Conservation (phyloP, 768 basidiomycete genomes). For the Mrakia gelida region DNA sequence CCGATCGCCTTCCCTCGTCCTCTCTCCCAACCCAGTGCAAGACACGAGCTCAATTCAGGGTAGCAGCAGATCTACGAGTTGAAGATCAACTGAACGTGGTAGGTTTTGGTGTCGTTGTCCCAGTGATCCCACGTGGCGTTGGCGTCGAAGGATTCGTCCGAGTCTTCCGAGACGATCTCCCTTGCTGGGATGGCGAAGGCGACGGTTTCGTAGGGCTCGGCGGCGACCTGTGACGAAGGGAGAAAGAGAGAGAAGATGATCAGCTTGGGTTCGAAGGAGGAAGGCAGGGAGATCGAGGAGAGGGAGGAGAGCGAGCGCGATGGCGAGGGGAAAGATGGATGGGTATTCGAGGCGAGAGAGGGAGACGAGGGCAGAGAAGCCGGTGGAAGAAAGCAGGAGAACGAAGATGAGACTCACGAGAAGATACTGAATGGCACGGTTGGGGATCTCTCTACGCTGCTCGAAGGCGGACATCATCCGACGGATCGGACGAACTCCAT, state of each 20-base stretch:
- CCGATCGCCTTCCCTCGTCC: too few species aligned
- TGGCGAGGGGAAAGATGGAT: too few species aligned
- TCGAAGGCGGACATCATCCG: conserved; percentile 99
- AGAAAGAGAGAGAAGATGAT: not conserved
- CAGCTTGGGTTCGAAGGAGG: not conserved
- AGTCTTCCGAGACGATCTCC: conserved; percentile 60
- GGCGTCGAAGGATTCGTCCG: conserved; percentile 58
- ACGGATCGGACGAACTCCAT: conserved; percentile 73
- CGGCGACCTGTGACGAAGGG: conserved; percentile 66
- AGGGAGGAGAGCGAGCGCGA: too few species aligned
- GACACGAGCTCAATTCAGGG: too few species aligned
- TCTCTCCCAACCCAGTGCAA: too few species aligned
- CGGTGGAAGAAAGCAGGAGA: not conserved
- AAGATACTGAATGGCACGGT: conserved; percentile 94
- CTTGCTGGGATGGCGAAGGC: conserved; percentile 97
- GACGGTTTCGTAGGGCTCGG: conserved; percentile 99
- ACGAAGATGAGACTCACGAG: conserved; percentile 60
- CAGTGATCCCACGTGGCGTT: conserved; percentile 78
- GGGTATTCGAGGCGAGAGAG: not conserved
- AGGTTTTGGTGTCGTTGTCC: conserved; percentile 99
- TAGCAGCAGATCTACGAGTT: conserved; percentile 5
- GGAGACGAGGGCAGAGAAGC: not conserved
- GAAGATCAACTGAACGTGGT: conserved; percentile 30
- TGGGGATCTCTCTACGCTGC: conserved; percentile 90
- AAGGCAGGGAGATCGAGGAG: not conserved